A percentile compares a stretch with the other conserved stretches of the same genome.
These are phyloP conservation scores for Herpetospermum pedunculosum DNA, from an alignment of 306 rosid genomes.

Conservation along the genomic window DNA sequence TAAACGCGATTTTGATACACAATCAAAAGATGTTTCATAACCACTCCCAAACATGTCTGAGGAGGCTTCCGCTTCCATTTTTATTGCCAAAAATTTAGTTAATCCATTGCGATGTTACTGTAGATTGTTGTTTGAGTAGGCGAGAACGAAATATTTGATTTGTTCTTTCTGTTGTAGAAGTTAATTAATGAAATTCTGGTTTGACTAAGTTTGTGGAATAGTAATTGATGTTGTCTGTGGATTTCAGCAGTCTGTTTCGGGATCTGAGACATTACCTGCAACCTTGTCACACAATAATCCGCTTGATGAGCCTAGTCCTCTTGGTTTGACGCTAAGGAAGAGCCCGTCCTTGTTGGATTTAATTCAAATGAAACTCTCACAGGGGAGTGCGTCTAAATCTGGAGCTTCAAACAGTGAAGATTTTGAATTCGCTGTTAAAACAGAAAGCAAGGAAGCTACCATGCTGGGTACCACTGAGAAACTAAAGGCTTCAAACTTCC, in stretches of 20 bases:
- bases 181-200: background rate
- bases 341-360: conserved; percentile 76
- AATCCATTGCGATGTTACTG: background rate
- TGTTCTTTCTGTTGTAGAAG: background rate
- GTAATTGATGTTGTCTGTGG: background rate
- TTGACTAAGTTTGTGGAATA: background rate
- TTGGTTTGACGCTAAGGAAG: conserved; percentile 74
- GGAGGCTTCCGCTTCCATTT: background rate
- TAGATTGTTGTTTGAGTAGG: background rate
- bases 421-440: conserved; percentile 21
- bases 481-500: conserved; percentile 84
- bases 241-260: conserved; percentile 25
- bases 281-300: conserved; percentile 41
- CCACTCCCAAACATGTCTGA: no score
- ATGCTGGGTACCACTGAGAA: conserved; percentile 35
- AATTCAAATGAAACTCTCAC: conserved; percentile 76
- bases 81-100: background rate
- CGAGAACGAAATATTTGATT: background rate
- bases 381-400: conserved; percentile 21
- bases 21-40: no score
- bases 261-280: conserved; percentile 14
- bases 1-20: no score
- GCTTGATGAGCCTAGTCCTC: conserved; percentile 81
- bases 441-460: conserved; percentile 26
- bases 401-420: conserved; percentile 28